phyloP scores from a whole-genome alignment of 2,329 filamentous ascomycete species.

The Calonectria fujianensis region DNA sequence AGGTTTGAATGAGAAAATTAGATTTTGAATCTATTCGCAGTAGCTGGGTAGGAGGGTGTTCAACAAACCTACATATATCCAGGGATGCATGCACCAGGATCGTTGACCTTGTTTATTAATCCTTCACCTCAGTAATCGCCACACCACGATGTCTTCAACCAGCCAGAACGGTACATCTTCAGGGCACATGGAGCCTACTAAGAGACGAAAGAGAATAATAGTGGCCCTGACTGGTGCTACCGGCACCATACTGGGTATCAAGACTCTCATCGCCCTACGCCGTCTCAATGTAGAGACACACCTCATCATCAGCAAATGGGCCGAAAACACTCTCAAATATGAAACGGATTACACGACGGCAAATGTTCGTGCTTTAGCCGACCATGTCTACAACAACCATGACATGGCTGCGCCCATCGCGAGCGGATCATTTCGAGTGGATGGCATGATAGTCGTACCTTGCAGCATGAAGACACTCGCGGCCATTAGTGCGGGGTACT shows the following conservation, averaged over 20 bases:
- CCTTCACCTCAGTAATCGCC: not conserved
- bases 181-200: not conserved
- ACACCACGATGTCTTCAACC: not conserved
- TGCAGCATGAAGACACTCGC: slow-evolving; percentile 71
- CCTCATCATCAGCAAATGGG: slow-evolving; percentile 35
- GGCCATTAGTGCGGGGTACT: slow-evolving; percentile 62
- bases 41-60: not conserved
- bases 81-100: not conserved
- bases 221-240: slow-evolving; percentile 34
- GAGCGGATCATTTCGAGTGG: slow-evolving; percentile 37
- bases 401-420: slow-evolving; percentile 27
- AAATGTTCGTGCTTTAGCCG: not conserved
- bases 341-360: slow-evolving; percentile 21
- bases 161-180: not conserved
- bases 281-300: slow-evolving; percentile 30
- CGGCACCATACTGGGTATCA: slow-evolving; percentile 6
- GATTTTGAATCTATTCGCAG: too few relatives aligned
- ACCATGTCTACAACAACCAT: slow-evolving; percentile 10
- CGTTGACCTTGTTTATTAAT: not conserved
- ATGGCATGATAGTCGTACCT: slow-evolving; percentile 69
- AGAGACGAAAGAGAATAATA: slow-evolving; percentile 17
- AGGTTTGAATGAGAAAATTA: not conserved
- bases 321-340: slow-evolving; percentile 17
- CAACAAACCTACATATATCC: not conserved
- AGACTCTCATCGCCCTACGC: slow-evolving; percentile 1